Evolutionary conservation across 2,329 filamentous ascomycete species (phyloP).

Genomic region (Fusarium phyllophilum): DNA sequence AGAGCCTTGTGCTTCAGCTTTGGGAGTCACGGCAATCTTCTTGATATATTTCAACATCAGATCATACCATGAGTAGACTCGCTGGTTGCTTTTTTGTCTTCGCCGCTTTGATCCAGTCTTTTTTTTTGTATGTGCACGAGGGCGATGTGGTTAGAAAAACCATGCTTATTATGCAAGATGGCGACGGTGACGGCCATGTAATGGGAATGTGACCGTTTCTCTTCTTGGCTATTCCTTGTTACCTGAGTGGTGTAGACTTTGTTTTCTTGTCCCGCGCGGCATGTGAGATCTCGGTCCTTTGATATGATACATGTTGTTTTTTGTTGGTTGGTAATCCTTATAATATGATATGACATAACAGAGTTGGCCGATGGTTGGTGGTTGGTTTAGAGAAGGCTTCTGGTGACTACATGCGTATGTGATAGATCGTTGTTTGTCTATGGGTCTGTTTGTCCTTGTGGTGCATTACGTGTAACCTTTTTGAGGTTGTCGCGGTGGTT

Average conservation of each 20-base stretch:
- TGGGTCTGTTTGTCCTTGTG: neutral
- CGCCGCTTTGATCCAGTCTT: neutral
- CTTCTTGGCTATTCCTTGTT: neutral
- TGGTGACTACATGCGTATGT: neutral
- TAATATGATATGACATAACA: neutral
- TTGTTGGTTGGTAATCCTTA: neutral
- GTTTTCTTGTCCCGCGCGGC: neutral
- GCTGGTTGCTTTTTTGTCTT: neutral
- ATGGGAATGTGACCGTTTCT: neutral
- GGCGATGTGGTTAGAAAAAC: neutral
- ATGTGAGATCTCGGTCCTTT: neutral
- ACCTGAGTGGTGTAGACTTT: neutral
- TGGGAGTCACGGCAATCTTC: neutral
- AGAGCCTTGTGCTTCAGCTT: neutral
- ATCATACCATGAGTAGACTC: conserved; percentile 13
- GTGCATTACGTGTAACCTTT: neutral
- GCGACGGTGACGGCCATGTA: neutral
- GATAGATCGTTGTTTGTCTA: neutral
- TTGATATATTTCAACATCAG: conserved; percentile 3
- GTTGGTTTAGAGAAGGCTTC: neutral
- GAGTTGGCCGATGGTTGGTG: neutral
- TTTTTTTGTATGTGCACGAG: conserved; percentile 1
- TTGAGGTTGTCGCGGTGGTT: too few relatives aligned
- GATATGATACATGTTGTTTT: neutral
- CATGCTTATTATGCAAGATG: neutral